Conservation (phyloP, 306 rosid species). For the Trichosanthes truncata region DNA sequence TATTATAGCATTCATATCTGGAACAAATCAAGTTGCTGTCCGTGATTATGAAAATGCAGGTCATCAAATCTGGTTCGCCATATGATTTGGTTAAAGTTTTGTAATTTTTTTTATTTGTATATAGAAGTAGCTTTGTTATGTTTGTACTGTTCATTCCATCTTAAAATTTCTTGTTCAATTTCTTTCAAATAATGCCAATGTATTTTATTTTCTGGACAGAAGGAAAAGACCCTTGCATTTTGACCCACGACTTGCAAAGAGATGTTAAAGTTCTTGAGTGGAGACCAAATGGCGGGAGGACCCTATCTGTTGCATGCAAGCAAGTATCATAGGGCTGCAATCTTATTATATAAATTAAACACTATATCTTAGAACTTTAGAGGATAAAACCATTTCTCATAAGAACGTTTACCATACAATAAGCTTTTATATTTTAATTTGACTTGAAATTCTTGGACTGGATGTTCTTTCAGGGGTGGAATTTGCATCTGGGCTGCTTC, state of each 20-base stretch:
- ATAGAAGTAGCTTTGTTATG: neutral
- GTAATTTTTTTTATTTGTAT: neutral
- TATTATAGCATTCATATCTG: conserved; percentile 65
- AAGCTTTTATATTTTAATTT: neutral
- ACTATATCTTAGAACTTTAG: neutral
- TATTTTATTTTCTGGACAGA: conserved; percentile 37
- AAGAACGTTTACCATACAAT: neutral
- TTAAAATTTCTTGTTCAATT: neutral
- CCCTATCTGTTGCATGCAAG: conserved; percentile 81
- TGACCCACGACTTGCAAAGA: conserved; percentile 62
- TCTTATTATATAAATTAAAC: conserved; percentile 9
- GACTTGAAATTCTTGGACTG: conserved; percentile 8
- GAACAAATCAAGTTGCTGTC: conserved; percentile 53
- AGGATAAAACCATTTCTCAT: neutral
- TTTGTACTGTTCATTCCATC: neutral
- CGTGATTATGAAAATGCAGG: conserved; percentile 77
- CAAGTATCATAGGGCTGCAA: conserved; percentile 31
- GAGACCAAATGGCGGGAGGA: conserved; percentile 87
- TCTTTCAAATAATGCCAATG: neutral
- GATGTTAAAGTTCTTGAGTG: conserved; percentile 74
- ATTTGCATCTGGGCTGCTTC: conserved; percentile 92
- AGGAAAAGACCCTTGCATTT: conserved; percentile 69
- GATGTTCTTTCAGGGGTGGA: conserved; percentile 46
- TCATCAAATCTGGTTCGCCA: conserved; percentile 12
- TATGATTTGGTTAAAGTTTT: neutral